Conservation (phyloP, 495 filamentous ascomycete species). For the Penicillium ochrochloron region DNA sequence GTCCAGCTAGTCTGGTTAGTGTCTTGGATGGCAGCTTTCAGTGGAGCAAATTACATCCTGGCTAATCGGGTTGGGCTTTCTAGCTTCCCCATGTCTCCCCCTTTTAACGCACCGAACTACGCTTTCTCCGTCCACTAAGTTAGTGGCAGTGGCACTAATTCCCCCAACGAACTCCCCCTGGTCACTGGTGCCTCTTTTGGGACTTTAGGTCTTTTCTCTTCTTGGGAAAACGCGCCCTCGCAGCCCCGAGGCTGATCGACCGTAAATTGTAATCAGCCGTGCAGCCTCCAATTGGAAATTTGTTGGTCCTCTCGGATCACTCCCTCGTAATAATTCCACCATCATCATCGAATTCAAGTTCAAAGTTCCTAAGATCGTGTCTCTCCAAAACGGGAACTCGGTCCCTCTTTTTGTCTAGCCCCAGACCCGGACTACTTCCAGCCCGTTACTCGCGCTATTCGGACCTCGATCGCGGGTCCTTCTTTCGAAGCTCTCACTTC, state of each 20-base stretch:
- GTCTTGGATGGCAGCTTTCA: slow-evolving; percentile 41
- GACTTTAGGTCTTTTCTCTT: slow-evolving; percentile 10
- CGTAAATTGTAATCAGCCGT: slow-evolving; percentile 13
- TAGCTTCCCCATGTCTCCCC: slow-evolving; percentile 43
- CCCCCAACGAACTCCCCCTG: slow-evolving; percentile 45
- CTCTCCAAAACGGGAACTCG: slow-evolving; percentile 4
- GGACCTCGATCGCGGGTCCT: slow-evolving; percentile 24
- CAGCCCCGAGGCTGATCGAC: slow-evolving; percentile 38
- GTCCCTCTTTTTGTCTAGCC: slow-evolving; percentile 10
- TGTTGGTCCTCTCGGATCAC: slow-evolving; percentile 25
- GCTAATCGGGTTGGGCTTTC: slow-evolving; percentile 43
- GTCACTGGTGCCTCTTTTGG: slow-evolving; percentile 9
- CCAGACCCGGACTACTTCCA: slow-evolving; percentile 1
- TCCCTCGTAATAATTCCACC: slow-evolving; percentile 26
- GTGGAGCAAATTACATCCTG: slow-evolving; percentile 39
- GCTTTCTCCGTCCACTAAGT: slow-evolving; percentile 1
- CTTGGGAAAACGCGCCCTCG: slow-evolving; percentile 25
- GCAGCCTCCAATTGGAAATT: background rate
- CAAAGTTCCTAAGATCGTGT: slow-evolving; percentile 12
- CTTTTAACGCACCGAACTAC: slow-evolving; percentile 2
- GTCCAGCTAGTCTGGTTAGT: slow-evolving; percentile 16
- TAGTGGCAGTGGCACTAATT: background rate
- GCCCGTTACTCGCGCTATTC: background rate
- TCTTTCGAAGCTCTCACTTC: slow-evolving; percentile 17
- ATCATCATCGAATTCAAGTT: background rate